Conservation (phyloP, 2,329 filamentous ascomycete genomes). For the Botrytis aclada region DNA sequence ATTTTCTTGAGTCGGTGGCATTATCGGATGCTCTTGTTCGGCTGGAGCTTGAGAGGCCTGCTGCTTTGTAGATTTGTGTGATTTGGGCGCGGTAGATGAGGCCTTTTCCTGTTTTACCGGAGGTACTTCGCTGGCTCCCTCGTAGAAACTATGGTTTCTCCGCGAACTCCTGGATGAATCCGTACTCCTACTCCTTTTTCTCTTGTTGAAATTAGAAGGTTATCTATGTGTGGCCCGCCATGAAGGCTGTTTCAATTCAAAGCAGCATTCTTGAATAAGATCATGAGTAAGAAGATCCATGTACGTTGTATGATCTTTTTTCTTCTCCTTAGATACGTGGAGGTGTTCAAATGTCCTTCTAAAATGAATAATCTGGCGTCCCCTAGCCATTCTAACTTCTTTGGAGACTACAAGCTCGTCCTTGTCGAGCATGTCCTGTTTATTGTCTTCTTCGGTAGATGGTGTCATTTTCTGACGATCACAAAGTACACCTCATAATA, state of each 20-base stretch:
- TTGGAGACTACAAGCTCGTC: neutral
- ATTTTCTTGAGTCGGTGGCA: neutral
- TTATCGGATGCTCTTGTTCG: neutral
- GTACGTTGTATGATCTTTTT: neutral
- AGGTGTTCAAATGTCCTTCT: neutral
- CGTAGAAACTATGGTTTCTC: neutral
- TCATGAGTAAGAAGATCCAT: neutral
- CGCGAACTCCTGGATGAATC: neutral
- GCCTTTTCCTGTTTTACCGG: neutral
- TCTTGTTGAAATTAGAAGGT: neutral
- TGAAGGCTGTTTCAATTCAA: neutral
- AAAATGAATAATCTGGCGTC: neutral
- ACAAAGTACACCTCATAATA: neutral
- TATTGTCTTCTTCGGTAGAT: neutral
- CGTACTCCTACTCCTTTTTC: neutral
- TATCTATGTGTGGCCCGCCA: neutral
- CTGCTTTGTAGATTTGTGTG: neutral
- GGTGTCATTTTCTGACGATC: neutral
- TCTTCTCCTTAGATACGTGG: neutral
- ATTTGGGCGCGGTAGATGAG: neutral
- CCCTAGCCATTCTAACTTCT: neutral
- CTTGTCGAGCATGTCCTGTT: neutral
- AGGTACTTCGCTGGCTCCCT: neutral
- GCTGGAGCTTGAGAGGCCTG: neutral
- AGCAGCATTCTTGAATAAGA: neutral